A percentile compares a stretch with the other conserved stretches of the same genome.
Evolutionary conservation across 139 green algal species (phyloP).

Genomic region (Chlamydomonas sp.): DNA sequence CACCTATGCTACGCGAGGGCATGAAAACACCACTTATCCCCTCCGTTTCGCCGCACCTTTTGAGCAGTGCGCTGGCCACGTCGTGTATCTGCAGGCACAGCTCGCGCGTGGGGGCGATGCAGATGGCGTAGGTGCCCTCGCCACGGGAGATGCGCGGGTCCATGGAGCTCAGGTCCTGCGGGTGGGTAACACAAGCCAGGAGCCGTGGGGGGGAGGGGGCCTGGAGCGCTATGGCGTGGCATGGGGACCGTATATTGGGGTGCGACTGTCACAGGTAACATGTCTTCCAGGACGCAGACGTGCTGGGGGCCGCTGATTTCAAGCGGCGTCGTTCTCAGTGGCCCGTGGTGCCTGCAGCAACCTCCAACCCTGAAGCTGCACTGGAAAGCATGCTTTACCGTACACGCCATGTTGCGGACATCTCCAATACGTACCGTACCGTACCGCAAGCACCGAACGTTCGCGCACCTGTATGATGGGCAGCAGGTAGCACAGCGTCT

Average conservation of each 20-base stretch:
- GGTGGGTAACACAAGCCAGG: neutral
- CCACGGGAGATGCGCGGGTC: conserved; percentile 64
- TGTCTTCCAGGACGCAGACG: too few species aligned
- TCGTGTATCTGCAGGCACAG: conserved; percentile 75
- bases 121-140: conserved; percentile 81
- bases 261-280: too few species aligned
- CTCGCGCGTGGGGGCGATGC: conserved; percentile 91
- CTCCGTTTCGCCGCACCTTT: neutral
- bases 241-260: too few species aligned
- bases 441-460: neutral
- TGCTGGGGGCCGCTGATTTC: too few species aligned
- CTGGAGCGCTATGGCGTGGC: neutral
- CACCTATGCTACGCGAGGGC: neutral
- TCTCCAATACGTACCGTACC: neutral
- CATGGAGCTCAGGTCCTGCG: neutral
- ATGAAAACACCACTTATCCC: neutral
- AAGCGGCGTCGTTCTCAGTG: too few species aligned
- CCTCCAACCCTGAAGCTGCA: neutral
- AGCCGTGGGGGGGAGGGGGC: neutral
- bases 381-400: neutral
- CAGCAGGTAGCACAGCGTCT: conserved; percentile 93
- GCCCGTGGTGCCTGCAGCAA: too few species aligned
- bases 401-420: neutral
- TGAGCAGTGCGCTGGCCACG: conserved; percentile 45
- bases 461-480: conserved; percentile 79